Conservation (phyloP, 139 green algal genomes). For the Pseudopediastrum boryanum region DNA sequence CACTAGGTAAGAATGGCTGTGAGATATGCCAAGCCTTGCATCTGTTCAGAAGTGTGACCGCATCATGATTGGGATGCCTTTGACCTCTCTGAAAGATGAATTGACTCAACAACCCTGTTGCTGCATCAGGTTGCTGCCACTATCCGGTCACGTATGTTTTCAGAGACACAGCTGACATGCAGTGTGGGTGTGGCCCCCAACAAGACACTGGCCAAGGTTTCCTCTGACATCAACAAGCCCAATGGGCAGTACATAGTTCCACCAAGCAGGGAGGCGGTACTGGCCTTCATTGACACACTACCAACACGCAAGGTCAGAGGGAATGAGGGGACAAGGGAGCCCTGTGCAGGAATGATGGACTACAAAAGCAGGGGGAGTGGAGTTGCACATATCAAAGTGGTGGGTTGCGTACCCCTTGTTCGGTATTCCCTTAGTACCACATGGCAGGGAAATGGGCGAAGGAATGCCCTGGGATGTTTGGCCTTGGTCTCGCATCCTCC, state of each 20-base stretch:
- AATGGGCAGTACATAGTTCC: constrained; percentile 77
- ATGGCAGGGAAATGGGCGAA: not conserved
- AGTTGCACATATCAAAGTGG: no score
- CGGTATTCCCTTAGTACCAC: not conserved
- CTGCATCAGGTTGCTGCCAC: constrained; percentile 58
- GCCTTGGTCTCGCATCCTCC: no score
- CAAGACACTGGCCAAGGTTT: constrained; percentile 81
- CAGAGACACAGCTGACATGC: constrained; percentile 76
- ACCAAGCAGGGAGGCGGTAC: constrained; percentile 50
- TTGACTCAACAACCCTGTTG: no score
- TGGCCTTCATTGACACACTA: constrained; percentile 71
- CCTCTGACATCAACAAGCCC: constrained; percentile 87
- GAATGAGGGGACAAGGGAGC: not conserved
- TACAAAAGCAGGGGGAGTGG: not conserved
- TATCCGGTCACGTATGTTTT: constrained; percentile 56
- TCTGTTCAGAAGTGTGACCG: not conserved
- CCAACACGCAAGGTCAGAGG: constrained; percentile 71
- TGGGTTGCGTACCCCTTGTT: not conserved
- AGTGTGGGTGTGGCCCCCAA: constrained; percentile 80
- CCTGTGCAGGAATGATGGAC: not conserved
- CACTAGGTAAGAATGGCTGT: not conserved
- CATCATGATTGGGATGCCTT: not conserved
- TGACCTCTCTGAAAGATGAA: not conserved
- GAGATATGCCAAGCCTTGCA: not conserved
- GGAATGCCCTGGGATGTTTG: not conserved